Evolutionary conservation across 1,284 basidiomycete species (phyloP).

Genomic region (Sporisorium iseilematis-ciliati): DNA sequence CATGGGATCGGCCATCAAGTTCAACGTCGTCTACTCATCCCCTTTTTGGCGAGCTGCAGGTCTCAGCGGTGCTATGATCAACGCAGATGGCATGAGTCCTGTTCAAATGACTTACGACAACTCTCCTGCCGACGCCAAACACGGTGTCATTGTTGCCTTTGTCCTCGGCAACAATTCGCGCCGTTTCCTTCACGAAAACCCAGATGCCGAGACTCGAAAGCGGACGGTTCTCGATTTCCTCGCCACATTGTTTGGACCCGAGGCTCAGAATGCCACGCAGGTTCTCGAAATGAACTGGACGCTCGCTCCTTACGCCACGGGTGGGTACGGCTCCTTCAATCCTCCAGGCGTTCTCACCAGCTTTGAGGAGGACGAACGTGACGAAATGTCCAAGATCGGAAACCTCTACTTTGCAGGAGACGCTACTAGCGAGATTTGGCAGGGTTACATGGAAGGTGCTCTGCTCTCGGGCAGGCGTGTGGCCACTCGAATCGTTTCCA

Average conservation of each 20-base stretch:
- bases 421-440: slow-evolving; percentile 46
- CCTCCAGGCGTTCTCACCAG: slow-evolving; percentile 45
- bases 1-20: slow-evolving; percentile 51
- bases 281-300: slow-evolving; percentile 48
- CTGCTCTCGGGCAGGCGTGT: slow-evolving; percentile 39
- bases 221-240: slow-evolving; percentile 32
- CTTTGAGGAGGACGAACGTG: slow-evolving; percentile 38
- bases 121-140: slow-evolving; percentile 32
- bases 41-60: slow-evolving; percentile 48
- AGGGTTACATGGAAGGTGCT: slow-evolving; percentile 51
- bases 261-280: slow-evolving; percentile 22
- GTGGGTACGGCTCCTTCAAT: slow-evolving; percentile 46
- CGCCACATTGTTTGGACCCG: slow-evolving; percentile 24
- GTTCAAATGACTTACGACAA: slow-evolving; percentile 53
- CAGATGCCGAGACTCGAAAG: slow-evolving; percentile 25
- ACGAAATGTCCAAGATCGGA: slow-evolving; percentile 35
- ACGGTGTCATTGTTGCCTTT: slow-evolving; percentile 42
- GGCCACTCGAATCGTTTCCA: slow-evolving; percentile 26
- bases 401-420: slow-evolving; percentile 46
- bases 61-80: slow-evolving; percentile 44
- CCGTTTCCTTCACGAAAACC: slow-evolving; percentile 29
- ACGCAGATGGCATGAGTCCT: slow-evolving; percentile 36
- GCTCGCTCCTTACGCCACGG: slow-evolving; percentile 33
- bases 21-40: slow-evolving; percentile 39
- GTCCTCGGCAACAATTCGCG: slow-evolving; percentile 46